A percentile compares a stretch with the other conserved stretches of the same genome.
Evolutionary conservation across 176 grass and related monocot species (phyloP).

Genomic region (bread wheat (Triticum aestivum)): DNA sequence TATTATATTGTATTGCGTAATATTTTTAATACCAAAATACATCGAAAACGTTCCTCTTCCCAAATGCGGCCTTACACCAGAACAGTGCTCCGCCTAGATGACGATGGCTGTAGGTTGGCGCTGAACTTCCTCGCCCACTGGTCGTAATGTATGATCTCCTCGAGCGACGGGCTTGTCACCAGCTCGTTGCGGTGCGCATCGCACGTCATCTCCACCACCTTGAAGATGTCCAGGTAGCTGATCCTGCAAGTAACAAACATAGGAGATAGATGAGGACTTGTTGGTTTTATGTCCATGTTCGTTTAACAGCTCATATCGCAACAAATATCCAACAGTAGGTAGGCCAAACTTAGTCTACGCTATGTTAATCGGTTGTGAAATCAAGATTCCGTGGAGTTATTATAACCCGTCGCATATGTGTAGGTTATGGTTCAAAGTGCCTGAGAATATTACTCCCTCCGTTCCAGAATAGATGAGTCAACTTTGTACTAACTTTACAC

Average conservation of each 20-base stretch:
- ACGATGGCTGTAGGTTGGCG: conserved; percentile 47
- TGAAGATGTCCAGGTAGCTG: conserved; percentile 91
- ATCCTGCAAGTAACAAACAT: conserved; percentile 53
- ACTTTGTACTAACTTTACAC: no score
- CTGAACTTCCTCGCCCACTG: conserved; percentile 82
- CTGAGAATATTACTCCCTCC: not conserved
- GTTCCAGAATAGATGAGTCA: no score
- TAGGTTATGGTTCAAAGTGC: conserved; percentile 5
- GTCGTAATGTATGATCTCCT: conserved; percentile 95
- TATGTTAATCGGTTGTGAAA: not conserved
- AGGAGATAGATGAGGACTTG: not conserved
- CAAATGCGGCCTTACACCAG: conserved; percentile 29
- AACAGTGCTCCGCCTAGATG: conserved; percentile 62
- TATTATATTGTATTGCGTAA: no score
- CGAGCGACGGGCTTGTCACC: conserved; percentile 60
- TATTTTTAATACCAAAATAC: no score
- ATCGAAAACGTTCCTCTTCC: not conserved
- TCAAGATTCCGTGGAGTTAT: conserved; percentile 5
- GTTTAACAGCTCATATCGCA: no score
- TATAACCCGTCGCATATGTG: conserved; percentile 3
- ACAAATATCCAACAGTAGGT: not conserved
- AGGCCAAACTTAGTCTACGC: not conserved
- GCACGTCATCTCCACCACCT: conserved; percentile 83
- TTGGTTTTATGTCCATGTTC: no score
- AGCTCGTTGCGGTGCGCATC: conserved; percentile 75